These are phyloP conservation scores for Antrodiella citrinella DNA, from an alignment of 768 basidiomycete genomes.

Conservation along the genomic window DNA sequence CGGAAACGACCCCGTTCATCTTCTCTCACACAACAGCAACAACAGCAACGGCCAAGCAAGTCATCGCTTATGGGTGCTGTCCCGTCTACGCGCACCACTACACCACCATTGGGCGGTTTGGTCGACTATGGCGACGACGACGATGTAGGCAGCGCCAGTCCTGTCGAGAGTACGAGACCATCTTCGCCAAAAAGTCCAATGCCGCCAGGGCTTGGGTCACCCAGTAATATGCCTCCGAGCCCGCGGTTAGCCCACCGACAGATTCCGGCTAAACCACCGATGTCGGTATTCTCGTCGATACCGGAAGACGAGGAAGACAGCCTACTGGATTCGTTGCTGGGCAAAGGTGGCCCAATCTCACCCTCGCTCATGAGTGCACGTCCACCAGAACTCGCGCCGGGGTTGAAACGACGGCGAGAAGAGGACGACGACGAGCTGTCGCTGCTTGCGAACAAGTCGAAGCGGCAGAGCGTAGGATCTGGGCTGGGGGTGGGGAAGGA, in stretches of 20 bases:
- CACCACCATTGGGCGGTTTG: slow-evolving; percentile 50
- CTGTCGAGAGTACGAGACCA: not conserved
- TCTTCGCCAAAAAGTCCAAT: slow-evolving; percentile 4
- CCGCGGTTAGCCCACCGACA: slow-evolving; percentile 21
- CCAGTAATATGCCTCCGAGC: not conserved
- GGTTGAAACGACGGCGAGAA: slow-evolving; percentile 29
- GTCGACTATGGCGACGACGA: slow-evolving; percentile 81
- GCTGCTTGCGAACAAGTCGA: slow-evolving; percentile 44
- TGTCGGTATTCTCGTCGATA: slow-evolving; percentile 2
- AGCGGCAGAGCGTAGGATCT: slow-evolving; percentile 19
- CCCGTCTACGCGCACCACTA: slow-evolving; percentile 35
- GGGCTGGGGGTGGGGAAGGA: slow-evolving; percentile 30
- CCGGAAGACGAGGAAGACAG: slow-evolving; percentile 50
- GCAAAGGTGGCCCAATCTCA: slow-evolving; percentile 19
- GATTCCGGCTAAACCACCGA: slow-evolving; percentile 12
- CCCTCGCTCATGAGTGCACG: slow-evolving; percentile 8
- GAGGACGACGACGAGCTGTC: slow-evolving; percentile 63
- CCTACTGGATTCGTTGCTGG: slow-evolving; percentile 47
- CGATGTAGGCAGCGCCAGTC: slow-evolving; percentile 11
- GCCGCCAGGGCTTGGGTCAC: slow-evolving; percentile 1
- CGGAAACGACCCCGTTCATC: slow-evolving; percentile 37
- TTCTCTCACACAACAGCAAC: slow-evolving; percentile 7
- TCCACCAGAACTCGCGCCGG: too few species aligned
- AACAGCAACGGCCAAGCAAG: too few species aligned
- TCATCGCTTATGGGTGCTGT: too few species aligned